These are phyloP conservation scores for Pseudogymnoascus sp. DNA, from an alignment of 2,329 filamentous ascomycete species.

Conservation along the genomic window DNA sequence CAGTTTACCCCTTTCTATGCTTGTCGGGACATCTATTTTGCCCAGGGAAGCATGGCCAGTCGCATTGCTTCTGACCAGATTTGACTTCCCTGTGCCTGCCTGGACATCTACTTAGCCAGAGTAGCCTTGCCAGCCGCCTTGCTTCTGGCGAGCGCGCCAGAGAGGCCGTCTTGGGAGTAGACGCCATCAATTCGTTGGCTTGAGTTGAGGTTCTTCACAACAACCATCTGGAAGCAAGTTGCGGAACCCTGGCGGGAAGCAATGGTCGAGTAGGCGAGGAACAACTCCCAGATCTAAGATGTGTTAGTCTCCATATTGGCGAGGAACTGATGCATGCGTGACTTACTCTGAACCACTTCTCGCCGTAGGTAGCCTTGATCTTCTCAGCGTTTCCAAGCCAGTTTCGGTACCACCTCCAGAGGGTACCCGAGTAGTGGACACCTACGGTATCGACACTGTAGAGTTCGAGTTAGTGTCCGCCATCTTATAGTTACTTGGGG, in stretches of 20 bases:
- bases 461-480: neutral
- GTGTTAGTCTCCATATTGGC: neutral
- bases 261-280: constrained; percentile 80
- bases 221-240: constrained; percentile 77
- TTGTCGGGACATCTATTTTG: neutral
- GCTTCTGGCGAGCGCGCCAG: constrained; percentile 40
- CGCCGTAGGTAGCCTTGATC: constrained; percentile 60
- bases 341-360: constrained; percentile 58
- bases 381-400: constrained; percentile 64
- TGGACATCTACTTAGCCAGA: neutral
- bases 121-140: constrained; percentile 10
- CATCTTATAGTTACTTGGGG: constrained; percentile 17
- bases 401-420: constrained; percentile 68
- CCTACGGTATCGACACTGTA: constrained; percentile 16
- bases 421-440: constrained; percentile 55
- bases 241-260: constrained; percentile 74
- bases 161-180: constrained; percentile 57
- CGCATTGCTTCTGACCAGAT: neutral
- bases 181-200: constrained; percentile 75
- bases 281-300: constrained; percentile 76
- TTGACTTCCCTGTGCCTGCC: neutral
- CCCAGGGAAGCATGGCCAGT: neutral
- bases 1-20: neutral
- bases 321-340: neutral
- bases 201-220: constrained; percentile 86